Conservation (phyloP, 225 moss, liverwort and hornwort genomes). For the Anthoceros angustus region DNA sequence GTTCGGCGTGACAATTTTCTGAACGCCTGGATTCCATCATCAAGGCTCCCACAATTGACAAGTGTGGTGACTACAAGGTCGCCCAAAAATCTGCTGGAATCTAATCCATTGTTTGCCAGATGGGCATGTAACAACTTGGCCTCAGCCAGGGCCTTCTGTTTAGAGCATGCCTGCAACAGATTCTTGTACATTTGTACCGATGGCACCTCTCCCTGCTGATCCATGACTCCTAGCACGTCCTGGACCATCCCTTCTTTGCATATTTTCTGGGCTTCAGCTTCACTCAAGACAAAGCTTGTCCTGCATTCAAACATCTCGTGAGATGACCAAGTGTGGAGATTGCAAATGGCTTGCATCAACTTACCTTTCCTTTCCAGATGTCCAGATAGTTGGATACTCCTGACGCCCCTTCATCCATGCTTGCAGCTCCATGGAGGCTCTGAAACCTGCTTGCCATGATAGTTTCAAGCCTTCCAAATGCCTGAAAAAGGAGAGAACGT, state of each 20-base stretch:
- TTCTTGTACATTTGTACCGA: not conserved
- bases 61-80: not conserved
- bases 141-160: not conserved
- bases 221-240: not conserved
- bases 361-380: no score
- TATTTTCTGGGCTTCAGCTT: not conserved
- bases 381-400: no score
- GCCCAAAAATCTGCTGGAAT: not conserved
- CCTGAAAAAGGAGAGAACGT: no score
- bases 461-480: no score
- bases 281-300: not conserved
- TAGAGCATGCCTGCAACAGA: not conserved
- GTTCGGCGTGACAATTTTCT: not conserved
- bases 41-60: not conserved
- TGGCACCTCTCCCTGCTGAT: not conserved
- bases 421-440: no score
- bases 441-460: no score
- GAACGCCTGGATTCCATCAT: not conserved
- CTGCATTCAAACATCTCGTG: no score
- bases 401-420: no score
- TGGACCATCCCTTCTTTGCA: not conserved
- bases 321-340: no score
- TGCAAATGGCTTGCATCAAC: no score
- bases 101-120: not conserved
- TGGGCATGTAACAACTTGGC: not conserved